These are phyloP conservation scores for Colletotrichum filicis DNA, from an alignment of 2,329 filamentous ascomycete genomes.

Conservation along the genomic window DNA sequence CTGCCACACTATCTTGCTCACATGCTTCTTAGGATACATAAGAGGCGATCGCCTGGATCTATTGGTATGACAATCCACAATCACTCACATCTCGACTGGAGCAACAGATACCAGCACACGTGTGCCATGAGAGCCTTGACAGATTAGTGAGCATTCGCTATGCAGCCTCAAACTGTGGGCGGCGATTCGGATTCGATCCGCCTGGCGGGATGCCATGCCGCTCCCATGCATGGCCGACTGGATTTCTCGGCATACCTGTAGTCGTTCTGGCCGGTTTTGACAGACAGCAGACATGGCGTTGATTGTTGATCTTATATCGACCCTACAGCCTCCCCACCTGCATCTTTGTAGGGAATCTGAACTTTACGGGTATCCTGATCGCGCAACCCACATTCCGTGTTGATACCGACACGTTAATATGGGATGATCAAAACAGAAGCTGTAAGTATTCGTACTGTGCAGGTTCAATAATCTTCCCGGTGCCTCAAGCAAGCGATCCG, in stretches of 20 bases:
- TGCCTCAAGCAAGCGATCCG: neutral
- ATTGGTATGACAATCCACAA: neutral
- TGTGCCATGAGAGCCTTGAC: neutral
- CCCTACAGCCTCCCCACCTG: neutral
- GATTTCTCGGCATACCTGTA: neutral
- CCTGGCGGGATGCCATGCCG: constrained; percentile 18
- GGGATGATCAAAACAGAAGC: neutral
- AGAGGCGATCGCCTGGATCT: neutral
- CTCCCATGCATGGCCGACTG: neutral
- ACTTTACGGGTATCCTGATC: neutral
- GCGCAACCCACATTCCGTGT: neutral
- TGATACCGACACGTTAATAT: neutral
- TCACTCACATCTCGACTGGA: neutral
- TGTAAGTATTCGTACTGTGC: neutral
- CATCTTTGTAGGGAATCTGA: neutral
- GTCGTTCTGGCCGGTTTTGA: neutral
- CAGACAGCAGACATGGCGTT: neutral
- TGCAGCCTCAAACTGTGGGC: neutral
- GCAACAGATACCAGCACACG: neutral
- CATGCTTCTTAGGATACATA: constrained; percentile 2
- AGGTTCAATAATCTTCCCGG: neutral
- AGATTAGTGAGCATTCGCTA: neutral
- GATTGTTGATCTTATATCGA: neutral
- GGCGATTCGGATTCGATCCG: constrained; percentile 20
- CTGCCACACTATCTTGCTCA: constrained; percentile 6